phyloP scores from a whole-genome alignment of 441 rosid genomes.

The Adansonia gregorii region DNA sequence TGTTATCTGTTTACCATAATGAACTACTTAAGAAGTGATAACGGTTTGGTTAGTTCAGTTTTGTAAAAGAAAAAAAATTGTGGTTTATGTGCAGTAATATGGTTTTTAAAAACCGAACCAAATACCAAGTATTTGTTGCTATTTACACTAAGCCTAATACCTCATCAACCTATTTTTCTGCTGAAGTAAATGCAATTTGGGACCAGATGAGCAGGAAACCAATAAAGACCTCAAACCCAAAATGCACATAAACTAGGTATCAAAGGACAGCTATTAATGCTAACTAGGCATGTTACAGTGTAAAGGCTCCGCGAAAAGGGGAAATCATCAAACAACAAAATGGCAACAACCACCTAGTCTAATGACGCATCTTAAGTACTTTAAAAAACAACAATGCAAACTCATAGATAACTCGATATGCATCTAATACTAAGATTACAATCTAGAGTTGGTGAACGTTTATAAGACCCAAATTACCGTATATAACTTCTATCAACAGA shows the following conservation, averaged over 20 bases:
- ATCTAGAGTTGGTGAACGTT: neutral
- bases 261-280: conserved; percentile 6
- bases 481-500: neutral
- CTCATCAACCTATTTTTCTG: neutral
- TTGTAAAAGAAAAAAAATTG: no score
- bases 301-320: neutral
- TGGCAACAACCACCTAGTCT: neutral
- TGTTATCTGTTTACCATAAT: neutral
- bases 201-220: conserved; percentile 13
- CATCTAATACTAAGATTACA: neutral
- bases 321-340: neutral
- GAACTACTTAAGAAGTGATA: neutral
- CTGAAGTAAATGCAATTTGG: neutral
- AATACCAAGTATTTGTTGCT: no score
- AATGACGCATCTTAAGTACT: neutral
- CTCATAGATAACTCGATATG: neutral
- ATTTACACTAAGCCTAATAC: neutral
- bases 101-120: no score
- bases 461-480: neutral
- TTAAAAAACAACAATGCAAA: neutral
- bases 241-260: neutral
- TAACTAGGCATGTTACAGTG: neutral
- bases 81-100: no score
- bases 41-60: no score
- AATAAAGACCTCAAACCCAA: conserved; percentile 21